phyloP scores from a whole-genome alignment of 495 filamentous ascomycete genomes.

The Trichocladium antarcticum region DNA sequence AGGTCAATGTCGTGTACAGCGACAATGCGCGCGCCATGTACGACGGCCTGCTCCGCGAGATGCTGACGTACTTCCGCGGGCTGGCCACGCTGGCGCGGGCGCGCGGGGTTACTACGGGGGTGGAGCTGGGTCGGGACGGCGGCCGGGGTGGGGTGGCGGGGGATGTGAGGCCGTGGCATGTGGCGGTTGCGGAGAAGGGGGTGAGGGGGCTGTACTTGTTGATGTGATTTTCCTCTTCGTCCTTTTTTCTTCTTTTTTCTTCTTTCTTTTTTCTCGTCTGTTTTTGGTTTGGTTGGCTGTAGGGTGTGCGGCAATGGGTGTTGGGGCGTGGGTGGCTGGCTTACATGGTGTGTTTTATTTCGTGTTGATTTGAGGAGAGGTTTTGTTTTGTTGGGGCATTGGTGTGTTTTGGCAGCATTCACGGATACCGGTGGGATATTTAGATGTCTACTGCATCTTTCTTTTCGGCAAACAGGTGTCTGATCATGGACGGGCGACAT shows the following conservation, averaged over 20 bases:
- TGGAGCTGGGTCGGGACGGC: no score
- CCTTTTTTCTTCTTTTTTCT: neutral
- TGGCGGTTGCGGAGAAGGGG: conserved; percentile 64
- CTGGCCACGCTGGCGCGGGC: conserved; percentile 61
- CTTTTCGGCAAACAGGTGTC: no score
- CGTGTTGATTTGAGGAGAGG: neutral
- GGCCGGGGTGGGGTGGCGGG: conserved; percentile 41
- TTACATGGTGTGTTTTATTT: neutral
- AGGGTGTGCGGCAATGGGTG: neutral
- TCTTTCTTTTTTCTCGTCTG: neutral
- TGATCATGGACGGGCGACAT: no score
- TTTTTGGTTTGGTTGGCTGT: neutral
- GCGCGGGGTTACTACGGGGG: conserved; percentile 56
- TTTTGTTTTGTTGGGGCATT: neutral
- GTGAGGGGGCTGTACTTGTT: conserved; percentile 46
- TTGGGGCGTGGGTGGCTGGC: neutral
- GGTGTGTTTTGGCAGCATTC: no score
- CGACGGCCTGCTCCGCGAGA: conserved; percentile 56
- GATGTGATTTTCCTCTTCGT: conserved; percentile 31
- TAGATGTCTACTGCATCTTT: no score
- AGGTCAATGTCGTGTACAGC: conserved; percentile 54
- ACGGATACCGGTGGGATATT: neutral
- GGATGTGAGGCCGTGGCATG: conserved; percentile 72
- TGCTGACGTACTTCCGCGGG: conserved; percentile 63
- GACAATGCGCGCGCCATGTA: conserved; percentile 39